phyloP scores from a whole-genome alignment of 169 alveolate species.

The Babesia ovata region DNA sequence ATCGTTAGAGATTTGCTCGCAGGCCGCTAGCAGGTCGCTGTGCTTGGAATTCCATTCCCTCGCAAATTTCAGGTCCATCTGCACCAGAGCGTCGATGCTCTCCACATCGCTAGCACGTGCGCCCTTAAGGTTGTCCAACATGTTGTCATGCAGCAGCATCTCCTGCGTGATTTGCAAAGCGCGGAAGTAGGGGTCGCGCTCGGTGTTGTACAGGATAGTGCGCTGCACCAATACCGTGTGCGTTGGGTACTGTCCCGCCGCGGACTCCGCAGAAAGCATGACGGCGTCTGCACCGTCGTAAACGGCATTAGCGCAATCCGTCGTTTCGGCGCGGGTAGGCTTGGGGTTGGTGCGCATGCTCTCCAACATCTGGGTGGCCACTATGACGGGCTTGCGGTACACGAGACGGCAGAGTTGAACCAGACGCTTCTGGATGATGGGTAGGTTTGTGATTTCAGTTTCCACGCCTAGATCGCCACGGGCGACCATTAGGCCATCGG shows the following conservation, averaged over 20 bases:
- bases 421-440: conserved; percentile 89
- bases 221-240: conserved; percentile 76
- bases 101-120: conserved; percentile 35
- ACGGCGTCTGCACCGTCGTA: conserved; percentile 98
- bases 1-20: conserved; percentile 19
- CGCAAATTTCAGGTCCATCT: conserved; percentile 3
- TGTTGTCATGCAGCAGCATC: conserved; percentile 42
- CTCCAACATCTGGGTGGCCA: conserved; percentile 99
- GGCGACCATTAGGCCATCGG: conserved; percentile 98
- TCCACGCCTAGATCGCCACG: conserved; percentile 98
- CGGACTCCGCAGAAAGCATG: conserved; percentile 89
- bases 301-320: conserved; percentile 99
- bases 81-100: conserved; percentile 30
- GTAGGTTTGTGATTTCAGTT: conserved; percentile 90
- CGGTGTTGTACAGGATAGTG: conserved; percentile 67
- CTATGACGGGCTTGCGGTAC: conserved; percentile 93
- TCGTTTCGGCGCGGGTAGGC: conserved; percentile 99
- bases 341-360: conserved; percentile 95
- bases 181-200: conserved; percentile 72
- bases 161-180: conserved; percentile 64
- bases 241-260: conserved; percentile 81
- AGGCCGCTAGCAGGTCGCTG: conserved; percentile 5
- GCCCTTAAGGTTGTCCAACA: conserved; percentile 5
- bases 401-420: conserved; percentile 78
- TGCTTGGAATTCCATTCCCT: conserved; percentile 8